Evolutionary conservation across 768 basidiomycete species (phyloP), one percentile per base, ranked within the genome.

Genomic region (Trametes meyenii): DNA sequence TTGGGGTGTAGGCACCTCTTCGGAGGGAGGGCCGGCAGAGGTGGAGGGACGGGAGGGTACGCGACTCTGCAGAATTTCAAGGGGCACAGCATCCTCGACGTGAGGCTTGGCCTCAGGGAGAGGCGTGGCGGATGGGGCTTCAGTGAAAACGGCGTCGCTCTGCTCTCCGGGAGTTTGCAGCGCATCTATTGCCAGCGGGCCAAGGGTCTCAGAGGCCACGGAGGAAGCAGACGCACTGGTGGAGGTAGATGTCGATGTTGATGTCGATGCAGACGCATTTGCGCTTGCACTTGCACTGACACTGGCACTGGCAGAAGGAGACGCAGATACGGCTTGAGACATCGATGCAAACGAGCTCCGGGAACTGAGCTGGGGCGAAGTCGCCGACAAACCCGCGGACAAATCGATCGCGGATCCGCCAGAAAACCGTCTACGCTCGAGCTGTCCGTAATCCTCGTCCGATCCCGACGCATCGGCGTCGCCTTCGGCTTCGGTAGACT

Each of bases 21-120:
- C 40, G 66, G 70, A 35, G 70, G 68, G 62, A n/a, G 71, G 67
- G 13, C 74, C 73, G 26, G 70, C 68, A 6, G 74, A 72, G 14
- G 76, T 76, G 50, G 75, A 74, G 3, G 75, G 74, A 6, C 73
- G 65, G 5, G 73, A 73, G 19, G 81, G 63, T 62, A 90, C 70
- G 29, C 88, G 77, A 66, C 85, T 86, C 64, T 83, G 79, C 36
- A 87, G 72, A 54, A 90, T 89, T 68, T 89, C 89, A 33, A 82
- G 50, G 5, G 88, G 87, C 7, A 90, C 84, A 4, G 70, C 89
- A 52, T 88, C 87, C 56, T 89, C 88, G 1, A 75, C 71, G 17
- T 76, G 76, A 53, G 83, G 84, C 66, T 83, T 85, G 19, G 79
- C 74, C 8, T 83, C 81, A 36, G 66, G 63, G 5, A 74, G 19